Percentiles rank a stretch among this genome's conserved stretches.
phyloP scores from a whole-genome alignment of 306 rosid species.

The Trifolium pratense region DNA sequence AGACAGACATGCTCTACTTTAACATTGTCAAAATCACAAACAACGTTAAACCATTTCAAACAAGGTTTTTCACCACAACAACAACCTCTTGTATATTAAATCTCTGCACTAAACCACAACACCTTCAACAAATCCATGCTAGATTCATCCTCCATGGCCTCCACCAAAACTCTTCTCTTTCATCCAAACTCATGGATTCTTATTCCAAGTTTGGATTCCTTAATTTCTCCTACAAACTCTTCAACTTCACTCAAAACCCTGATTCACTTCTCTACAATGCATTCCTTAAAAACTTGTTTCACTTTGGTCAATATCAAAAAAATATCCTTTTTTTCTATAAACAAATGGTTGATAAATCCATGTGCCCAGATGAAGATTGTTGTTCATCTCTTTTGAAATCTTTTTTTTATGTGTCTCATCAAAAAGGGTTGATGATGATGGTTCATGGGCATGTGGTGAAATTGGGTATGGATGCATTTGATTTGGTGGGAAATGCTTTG shows the following conservation, averaged over 20 bases:
- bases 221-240: constrained; percentile 51
- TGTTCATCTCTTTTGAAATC: constrained; percentile 56
- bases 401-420: constrained; percentile 43
- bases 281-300: constrained; percentile 48
- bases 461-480: constrained; percentile 62
- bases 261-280: constrained; percentile 52
- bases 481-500: constrained; percentile 50
- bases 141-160: constrained; percentile 75
- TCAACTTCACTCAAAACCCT: constrained; percentile 47
- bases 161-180: constrained; percentile 66
- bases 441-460: constrained; percentile 67
- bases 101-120: constrained; percentile 64
- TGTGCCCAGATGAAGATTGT: constrained; percentile 61
- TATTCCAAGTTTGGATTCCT: constrained; percentile 65
- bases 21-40: not conserved
- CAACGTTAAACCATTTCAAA: constrained; percentile 46
- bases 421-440: constrained; percentile 42
- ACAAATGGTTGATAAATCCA: constrained; percentile 54
- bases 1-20: constrained; percentile 2
- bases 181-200: constrained; percentile 60
- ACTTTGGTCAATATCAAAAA: constrained; percentile 51
- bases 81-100: constrained; percentile 54
- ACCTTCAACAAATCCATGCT: constrained; percentile 68
- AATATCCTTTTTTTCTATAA: constrained; percentile 53
- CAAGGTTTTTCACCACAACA: constrained; percentile 52